Base-by-base conservation (phyloP, 176 grass and related monocot species). In the Phoenix roebelenii region DNA sequence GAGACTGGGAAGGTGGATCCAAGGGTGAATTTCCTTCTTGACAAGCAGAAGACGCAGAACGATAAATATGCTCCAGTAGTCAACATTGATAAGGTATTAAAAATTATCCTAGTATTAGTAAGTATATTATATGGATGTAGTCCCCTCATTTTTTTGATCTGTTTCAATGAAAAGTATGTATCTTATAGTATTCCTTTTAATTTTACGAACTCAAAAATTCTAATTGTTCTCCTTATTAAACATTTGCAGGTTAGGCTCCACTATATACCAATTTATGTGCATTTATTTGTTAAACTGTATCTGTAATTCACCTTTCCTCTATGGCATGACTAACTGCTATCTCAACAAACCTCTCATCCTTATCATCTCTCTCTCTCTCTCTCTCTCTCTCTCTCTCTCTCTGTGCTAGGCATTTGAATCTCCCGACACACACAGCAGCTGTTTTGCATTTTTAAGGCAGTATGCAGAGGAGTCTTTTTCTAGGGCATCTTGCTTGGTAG, bases 21-120 rank as follows among this genome's bases (percentile, higher is more conserved):
- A 14, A 85, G 60, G 66, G 83, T 85, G 25, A 77, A 88, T 88
- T 91, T 91, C 72, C 81, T 97, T 79, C 84, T 91, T 10, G 91
- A 90, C 78, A 83, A 85, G 71, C 66, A 85, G 60, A 91, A 85
- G 72, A 91, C 84, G 15, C 54, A 97, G 49, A 88, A 80, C 15
- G 61, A 85, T 57, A 85, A 83, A 63, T 83, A 77, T 67, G 70
- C 66, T 17, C 84, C 92, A 18, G 79, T 88, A 18, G 92, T 97
- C 66, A 91, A 91, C 64, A 76, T 88, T 75, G 92, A 88, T 15
- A 88, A 91, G 87, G 92, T 97, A 82, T 23, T 74, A 5, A 28
- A 32, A 18, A 5, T 32, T 25, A 64, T 51, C 17, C 5, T 28
- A 4, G 23, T 59, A 3, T 20, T 20, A 20, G 20, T 20, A 49